phyloP scores from a whole-genome alignment of 2,329 filamentous ascomycete species.

The Colletotrichum filicis region DNA sequence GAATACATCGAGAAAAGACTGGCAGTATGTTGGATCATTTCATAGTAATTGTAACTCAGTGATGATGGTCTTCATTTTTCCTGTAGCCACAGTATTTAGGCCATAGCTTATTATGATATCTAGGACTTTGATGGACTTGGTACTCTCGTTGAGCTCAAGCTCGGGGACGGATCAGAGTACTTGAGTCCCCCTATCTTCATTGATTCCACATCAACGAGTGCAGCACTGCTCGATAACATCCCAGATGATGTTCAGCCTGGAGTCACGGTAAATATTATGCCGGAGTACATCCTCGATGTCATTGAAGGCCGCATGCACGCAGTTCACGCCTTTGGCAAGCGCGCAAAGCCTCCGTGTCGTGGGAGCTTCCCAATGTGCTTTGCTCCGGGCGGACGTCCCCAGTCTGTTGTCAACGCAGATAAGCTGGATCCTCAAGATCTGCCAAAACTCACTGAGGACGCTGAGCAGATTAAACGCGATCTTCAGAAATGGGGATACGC shows the following conservation, averaged over 20 bases:
- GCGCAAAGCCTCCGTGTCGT: background rate
- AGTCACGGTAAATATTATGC: background rate
- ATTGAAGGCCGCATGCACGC: conserved; percentile 19
- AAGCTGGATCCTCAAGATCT: background rate
- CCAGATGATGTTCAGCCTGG: background rate
- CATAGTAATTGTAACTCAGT: too few species aligned
- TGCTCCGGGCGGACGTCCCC: background rate
- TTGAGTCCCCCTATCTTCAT: background rate
- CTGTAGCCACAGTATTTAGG: background rate
- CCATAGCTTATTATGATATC: background rate
- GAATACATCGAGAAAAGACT: background rate
- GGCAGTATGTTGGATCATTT: background rate
- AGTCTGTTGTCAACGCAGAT: background rate
- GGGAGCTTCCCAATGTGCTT: conserved; percentile 12
- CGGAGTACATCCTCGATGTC: conserved; percentile 11
- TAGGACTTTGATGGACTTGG: conserved; percentile 15
- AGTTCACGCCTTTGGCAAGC: background rate
- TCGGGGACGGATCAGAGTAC: background rate
- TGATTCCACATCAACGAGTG: background rate
- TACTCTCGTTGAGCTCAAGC: conserved; percentile 3
- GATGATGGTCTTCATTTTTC: background rate
- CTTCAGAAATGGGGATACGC: conserved; percentile 18
- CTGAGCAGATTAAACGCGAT: conserved; percentile 6
- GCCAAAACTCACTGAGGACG: background rate
- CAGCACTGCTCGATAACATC: background rate